phyloP scores from a whole-genome alignment of 129 eudicot genomes.

The Lactuca saligna region DNA sequence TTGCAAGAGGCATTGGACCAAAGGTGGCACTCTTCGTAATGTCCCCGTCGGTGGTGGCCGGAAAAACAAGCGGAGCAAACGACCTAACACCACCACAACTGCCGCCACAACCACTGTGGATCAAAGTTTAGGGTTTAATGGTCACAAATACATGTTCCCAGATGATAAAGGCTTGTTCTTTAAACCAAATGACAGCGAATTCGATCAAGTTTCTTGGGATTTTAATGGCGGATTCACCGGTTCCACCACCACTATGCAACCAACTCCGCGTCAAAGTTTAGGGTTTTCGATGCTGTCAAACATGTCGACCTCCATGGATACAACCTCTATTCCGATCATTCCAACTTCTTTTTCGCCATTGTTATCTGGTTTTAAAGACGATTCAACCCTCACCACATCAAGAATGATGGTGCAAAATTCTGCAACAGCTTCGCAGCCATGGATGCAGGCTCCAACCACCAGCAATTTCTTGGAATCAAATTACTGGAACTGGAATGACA shows the following conservation, averaged over 20 bases:
- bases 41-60: slow-evolving; percentile 94
- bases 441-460: slow-evolving; percentile 42
- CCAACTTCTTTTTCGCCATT: slow-evolving; percentile 33
- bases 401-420: slow-evolving; percentile 23
- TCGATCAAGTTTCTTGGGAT: slow-evolving; percentile 39
- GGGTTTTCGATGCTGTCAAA: slow-evolving; percentile 49
- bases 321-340: slow-evolving; percentile 26
- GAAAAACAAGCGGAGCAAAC: slow-evolving; percentile 73
- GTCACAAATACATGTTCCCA: slow-evolving; percentile 25
- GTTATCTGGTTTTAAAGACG: slow-evolving; percentile 32
- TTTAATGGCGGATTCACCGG: slow-evolving; percentile 17
- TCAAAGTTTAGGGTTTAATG: slow-evolving; percentile 25
- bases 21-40: slow-evolving; percentile 91
- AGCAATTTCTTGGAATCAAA: slow-evolving; percentile 37
- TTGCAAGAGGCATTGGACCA: slow-evolving; percentile 93
- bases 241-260: slow-evolving; percentile 19
- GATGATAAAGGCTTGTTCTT: slow-evolving; percentile 21
- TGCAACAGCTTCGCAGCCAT: slow-evolving; percentile 37
- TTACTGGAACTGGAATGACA: slow-evolving; percentile 80
- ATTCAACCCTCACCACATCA: slow-evolving; percentile 42
- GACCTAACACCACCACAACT: slow-evolving; percentile 29
- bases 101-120: slow-evolving; percentile 7
- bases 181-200: slow-evolving; percentile 23
- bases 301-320: slow-evolving; percentile 37
- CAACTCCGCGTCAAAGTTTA: slow-evolving; percentile 33